Percentiles rank a stretch among this genome's conserved stretches.
Conservation (phyloP, 208 protist species). For the Naegleria gruberi region DNA sequence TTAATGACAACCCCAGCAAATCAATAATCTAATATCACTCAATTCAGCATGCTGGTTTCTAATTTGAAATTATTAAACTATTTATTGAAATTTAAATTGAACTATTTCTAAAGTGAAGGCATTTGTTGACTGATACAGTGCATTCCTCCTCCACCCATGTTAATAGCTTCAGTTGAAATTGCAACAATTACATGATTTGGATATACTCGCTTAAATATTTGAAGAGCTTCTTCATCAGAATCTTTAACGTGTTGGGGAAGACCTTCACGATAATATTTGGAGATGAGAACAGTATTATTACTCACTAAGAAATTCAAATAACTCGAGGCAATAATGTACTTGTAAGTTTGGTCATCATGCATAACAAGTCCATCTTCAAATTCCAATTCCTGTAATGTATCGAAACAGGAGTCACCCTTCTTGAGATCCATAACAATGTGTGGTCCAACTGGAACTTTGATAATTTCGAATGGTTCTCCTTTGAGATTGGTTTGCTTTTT, state of each 20-base stretch:
- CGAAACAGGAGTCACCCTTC: neutral
- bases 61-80: neutral
- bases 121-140: conserved; percentile 45
- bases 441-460: neutral
- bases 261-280: conserved; percentile 33
- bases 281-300: conserved; percentile 34
- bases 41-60: neutral
- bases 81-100: neutral
- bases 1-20: too few relatives aligned
- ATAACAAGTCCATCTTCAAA: conserved; percentile 20
- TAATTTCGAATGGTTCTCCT: neutral
- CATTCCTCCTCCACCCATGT: conserved; percentile 42
- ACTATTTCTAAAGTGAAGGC: conserved; percentile 8
- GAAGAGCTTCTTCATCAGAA: conserved; percentile 27
- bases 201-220: conserved; percentile 32
- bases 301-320: conserved; percentile 42
- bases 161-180: conserved; percentile 33
- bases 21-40: too few relatives aligned
- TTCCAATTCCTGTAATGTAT: neutral
- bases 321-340: conserved; percentile 28
- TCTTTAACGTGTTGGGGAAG: neutral
- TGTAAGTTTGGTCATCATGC: neutral
- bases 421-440: neutral
- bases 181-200: conserved; percentile 32
- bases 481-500: neutral